Evolutionary conservation across 768 basidiomycete genomes (phyloP).

Genomic region (Tylopilus cervinicoccineus): DNA sequence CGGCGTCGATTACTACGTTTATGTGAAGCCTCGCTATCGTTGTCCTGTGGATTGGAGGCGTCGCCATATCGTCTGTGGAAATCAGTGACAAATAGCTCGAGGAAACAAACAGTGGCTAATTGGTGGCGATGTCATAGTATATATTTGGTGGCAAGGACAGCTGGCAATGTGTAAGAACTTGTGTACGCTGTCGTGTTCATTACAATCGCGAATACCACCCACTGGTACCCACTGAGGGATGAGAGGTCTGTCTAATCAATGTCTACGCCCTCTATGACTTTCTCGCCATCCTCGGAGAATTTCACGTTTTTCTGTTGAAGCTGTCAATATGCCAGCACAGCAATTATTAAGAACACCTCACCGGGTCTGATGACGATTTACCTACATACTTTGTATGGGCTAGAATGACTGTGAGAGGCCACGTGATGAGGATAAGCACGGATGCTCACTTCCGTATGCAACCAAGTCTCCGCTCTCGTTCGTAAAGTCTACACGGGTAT

Average conservation of each 20-base stretch:
- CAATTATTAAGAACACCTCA: conserved; percentile 16
- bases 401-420: conserved; percentile 26
- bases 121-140: too few species aligned
- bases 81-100: too few species aligned
- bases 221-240: not conserved
- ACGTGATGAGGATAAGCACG: too few species aligned
- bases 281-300: conserved; percentile 76
- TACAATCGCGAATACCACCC: not conserved
- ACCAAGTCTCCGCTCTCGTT: conserved; percentile 61
- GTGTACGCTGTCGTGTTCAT: not conserved
- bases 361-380: conserved; percentile 49
- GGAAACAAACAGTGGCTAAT: too few species aligned
- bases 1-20: too few species aligned
- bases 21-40: too few species aligned
- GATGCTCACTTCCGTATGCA: conserved; percentile 71
- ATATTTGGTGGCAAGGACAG: not conserved
- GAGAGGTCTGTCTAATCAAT: conserved; percentile 7
- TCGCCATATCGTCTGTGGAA: too few species aligned
- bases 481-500: conserved; percentile 76
- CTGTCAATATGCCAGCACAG: not conserved
- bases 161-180: not conserved
- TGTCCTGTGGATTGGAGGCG: too few species aligned
- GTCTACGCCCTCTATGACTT: conserved; percentile 51
- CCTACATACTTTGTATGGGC: conserved; percentile 87
- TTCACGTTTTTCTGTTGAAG: conserved; percentile 61